Evolutionary conservation across 2,329 filamentous ascomycete species (phyloP).

Genomic region (Parascedosporium putredinis): DNA sequence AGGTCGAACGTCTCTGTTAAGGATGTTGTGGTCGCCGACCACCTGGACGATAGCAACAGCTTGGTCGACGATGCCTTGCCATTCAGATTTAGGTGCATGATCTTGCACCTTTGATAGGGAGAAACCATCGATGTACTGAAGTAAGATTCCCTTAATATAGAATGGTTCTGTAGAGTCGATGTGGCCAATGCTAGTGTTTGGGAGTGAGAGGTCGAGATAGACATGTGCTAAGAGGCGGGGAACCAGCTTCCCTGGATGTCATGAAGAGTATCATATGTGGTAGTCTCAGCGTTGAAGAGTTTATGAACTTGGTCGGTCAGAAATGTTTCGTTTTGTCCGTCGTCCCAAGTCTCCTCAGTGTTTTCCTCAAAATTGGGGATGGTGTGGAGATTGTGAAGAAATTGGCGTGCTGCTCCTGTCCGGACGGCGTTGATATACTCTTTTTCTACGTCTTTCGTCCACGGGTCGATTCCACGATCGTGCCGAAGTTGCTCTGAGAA

Average conservation of each 20-base stretch:
- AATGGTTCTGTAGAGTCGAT: conserved; percentile 7
- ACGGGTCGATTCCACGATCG: conserved; percentile 10
- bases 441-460: conserved; percentile 7
- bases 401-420: not conserved
- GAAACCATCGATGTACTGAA: conserved; percentile 14
- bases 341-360: conserved; percentile 13
- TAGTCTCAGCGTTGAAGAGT: conserved; percentile 11
- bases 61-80: conserved; percentile 15
- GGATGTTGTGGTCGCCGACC: conserved; percentile 15
- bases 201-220: conserved; percentile 7
- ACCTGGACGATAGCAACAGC: conserved; percentile 12
- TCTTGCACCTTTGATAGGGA: conserved; percentile 8
- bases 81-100: conserved; percentile 7
- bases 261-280: conserved; percentile 12
- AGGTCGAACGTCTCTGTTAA: conserved; percentile 16
- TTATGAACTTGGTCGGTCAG: conserved; percentile 8
- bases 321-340: conserved; percentile 13
- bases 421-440: not conserved
- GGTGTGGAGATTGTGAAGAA: conserved; percentile 3
- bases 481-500: conserved; percentile 12
- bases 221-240: conserved; percentile 12
- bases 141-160: conserved; percentile 12
- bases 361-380: conserved; percentile 6
- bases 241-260: conserved; percentile 12
- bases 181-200: not conserved